These are phyloP conservation scores for Phaeotremella skinneri DNA, from an alignment of 768 basidiomycete genomes.

Conservation along the genomic window DNA sequence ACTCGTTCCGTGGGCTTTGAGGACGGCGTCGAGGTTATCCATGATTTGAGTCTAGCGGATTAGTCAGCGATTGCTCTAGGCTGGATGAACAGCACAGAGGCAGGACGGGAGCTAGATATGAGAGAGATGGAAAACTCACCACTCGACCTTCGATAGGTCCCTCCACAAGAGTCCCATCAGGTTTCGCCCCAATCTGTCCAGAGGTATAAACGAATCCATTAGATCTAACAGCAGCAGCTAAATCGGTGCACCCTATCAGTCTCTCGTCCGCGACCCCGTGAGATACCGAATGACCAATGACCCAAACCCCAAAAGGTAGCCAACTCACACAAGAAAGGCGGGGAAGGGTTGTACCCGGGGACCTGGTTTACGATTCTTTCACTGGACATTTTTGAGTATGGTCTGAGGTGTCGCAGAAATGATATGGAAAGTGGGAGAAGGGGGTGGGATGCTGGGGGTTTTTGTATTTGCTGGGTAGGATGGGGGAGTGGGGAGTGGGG, in stretches of 20 bases:
- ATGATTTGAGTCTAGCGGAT: constrained; percentile 18
- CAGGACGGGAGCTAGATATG: not conserved
- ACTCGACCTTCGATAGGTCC: constrained; percentile 22
- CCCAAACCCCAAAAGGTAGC: not conserved
- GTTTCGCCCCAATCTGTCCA: constrained; percentile 23
- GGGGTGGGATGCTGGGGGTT: too few relatives aligned
- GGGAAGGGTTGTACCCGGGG: constrained; percentile 10
- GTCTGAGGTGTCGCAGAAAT: too few relatives aligned
- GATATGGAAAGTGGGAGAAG: too few relatives aligned
- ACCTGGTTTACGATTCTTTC: constrained; percentile 20
- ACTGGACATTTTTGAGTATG: constrained; percentile 9
- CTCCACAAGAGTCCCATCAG: constrained; percentile 22
- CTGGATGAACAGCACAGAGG: not conserved
- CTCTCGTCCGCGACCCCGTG: not conserved
- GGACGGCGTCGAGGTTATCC: constrained; percentile 24
- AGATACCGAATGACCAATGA: not conserved
- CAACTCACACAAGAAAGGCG: constrained; percentile 22
- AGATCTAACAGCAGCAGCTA: constrained; percentile 24
- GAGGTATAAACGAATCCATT: constrained; percentile 28
- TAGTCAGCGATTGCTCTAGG: not conserved
- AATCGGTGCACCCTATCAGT: not conserved
- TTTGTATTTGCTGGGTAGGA: too few relatives aligned
- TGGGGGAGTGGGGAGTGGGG: too few relatives aligned
- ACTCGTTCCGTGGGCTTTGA: constrained; percentile 20
- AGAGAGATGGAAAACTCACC: constrained; percentile 12